phyloP scores from a whole-genome alignment of 352 stramenopile genomes.

The Globisporangium sylvaticum region DNA sequence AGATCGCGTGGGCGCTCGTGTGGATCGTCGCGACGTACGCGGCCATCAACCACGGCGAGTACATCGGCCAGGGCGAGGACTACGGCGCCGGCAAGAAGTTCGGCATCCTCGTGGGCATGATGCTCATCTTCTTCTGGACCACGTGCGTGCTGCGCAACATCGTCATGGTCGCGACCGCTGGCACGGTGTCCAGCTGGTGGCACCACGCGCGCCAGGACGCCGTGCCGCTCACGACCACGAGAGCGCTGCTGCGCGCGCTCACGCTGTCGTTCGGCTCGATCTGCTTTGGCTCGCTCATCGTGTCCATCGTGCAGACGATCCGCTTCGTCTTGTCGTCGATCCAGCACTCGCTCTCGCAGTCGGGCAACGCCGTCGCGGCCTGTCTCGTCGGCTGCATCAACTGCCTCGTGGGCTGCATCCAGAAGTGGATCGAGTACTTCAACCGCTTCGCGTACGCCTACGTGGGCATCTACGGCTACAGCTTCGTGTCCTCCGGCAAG shows the following conservation, averaged over 20 bases:
- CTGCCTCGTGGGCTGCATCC: slow-evolving; percentile 57
- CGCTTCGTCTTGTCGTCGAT: slow-evolving; percentile 39
- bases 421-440: slow-evolving; percentile 69
- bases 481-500: slow-evolving; percentile 47
- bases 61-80: slow-evolving; percentile 28
- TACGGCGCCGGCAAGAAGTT: slow-evolving; percentile 35
- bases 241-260: slow-evolving; percentile 47
- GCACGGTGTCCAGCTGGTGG: slow-evolving; percentile 85
- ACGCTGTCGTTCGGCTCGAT: slow-evolving; percentile 88
- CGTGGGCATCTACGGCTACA: slow-evolving; percentile 69
- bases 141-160: slow-evolving; percentile 72
- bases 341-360: slow-evolving; percentile 32
- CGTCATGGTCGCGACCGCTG: slow-evolving; percentile 75
- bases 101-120: slow-evolving; percentile 45
- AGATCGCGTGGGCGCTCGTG: slow-evolving; percentile 68
- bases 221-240: slow-evolving; percentile 30
- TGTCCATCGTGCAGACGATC: slow-evolving; percentile 68
- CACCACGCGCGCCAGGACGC: slow-evolving; percentile 50
- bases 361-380: slow-evolving; percentile 50
- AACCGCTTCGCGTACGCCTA: slow-evolving; percentile 77
- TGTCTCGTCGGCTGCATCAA: slow-evolving; percentile 41
- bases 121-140: slow-evolving; percentile 83
- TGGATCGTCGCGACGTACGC: slow-evolving; percentile 73
- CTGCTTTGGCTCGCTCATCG: slow-evolving; percentile 74
- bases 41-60: slow-evolving; percentile 52